Evolutionary conservation across 179 eudicot genomes (phyloP).

Genomic region (Beta lomatogona): DNA sequence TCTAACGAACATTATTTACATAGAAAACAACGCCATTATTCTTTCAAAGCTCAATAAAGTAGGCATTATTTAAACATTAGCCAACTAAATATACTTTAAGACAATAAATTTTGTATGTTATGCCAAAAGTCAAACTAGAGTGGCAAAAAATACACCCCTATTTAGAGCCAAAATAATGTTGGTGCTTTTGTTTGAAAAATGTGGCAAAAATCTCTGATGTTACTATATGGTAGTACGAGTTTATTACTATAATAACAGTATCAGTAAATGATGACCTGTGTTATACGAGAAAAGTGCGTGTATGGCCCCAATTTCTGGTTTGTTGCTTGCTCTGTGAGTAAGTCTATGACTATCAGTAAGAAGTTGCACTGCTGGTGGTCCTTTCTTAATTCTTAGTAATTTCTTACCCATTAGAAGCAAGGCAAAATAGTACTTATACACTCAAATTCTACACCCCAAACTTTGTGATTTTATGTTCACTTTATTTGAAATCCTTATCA

Average conservation of each 20-base stretch:
- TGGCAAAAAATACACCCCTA: conserved; percentile 22
- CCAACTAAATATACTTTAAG: not conserved
- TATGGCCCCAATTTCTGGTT: not conserved
- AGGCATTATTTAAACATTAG: not conserved
- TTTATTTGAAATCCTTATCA: too few relatives aligned
- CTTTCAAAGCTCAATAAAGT: not conserved
- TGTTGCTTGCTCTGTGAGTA: not conserved
- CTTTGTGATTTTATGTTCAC: too few relatives aligned
- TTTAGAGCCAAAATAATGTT: conserved; percentile 23
- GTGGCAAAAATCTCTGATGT: conserved; percentile 11
- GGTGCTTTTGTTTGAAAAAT: conserved; percentile 27
- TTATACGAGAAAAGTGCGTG: conserved; percentile 1
- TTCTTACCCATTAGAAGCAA: too few relatives aligned
- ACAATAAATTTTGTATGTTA: not conserved
- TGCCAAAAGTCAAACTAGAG: conserved; percentile 34
- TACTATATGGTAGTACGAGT: not conserved
- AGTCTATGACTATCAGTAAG: too few relatives aligned
- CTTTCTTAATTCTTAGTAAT: too few relatives aligned
- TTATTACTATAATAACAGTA: not conserved
- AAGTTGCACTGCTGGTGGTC: too few relatives aligned
- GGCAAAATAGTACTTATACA: too few relatives aligned
- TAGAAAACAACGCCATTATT: not conserved
- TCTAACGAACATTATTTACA: conserved; percentile 1
- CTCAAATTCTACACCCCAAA: too few relatives aligned
- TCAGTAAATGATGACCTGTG: not conserved